phyloP scores from a whole-genome alignment of 2,329 filamentous ascomycete genomes.

The Talaromyces marneffei region DNA sequence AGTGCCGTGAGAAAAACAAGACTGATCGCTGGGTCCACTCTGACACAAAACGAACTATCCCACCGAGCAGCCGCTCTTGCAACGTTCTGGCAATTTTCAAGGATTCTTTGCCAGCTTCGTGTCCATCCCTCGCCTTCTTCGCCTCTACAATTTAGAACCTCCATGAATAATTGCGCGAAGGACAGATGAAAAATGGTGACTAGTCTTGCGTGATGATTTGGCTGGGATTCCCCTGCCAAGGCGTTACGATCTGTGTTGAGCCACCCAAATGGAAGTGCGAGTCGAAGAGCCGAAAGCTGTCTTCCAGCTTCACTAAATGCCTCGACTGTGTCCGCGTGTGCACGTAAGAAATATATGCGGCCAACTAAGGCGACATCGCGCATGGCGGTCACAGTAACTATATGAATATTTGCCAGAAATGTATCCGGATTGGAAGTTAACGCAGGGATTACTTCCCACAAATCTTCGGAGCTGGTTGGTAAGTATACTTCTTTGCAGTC shows the following conservation, averaged over 20 bases:
- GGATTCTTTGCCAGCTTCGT: slow-evolving; percentile 24
- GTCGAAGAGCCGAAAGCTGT: neutral
- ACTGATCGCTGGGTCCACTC: slow-evolving; percentile 32
- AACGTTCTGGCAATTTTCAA: slow-evolving; percentile 30
- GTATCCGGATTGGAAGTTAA: neutral
- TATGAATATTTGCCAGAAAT: neutral
- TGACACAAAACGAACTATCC: slow-evolving; percentile 26
- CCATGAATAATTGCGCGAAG: neutral
- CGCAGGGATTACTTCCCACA: neutral
- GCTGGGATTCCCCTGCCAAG: neutral
- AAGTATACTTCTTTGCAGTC: neutral
- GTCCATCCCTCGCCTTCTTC: slow-evolving; percentile 23
- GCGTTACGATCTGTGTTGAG: neutral
- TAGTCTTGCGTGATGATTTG: neutral
- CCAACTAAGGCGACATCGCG: neutral
- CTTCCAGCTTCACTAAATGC: neutral
- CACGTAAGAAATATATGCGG: neutral
- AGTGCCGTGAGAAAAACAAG: slow-evolving; percentile 29
- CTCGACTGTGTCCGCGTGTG: neutral
- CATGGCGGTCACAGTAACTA: slow-evolving; percentile 2
- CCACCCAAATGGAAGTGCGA: neutral
- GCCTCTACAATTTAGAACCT: slow-evolving; percentile 18
- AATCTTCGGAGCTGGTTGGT: neutral
- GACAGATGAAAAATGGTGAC: neutral
- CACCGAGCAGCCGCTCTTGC: slow-evolving; percentile 27